Conservation (phyloP, 257 asterid species). For the Salvia splendens region DNA sequence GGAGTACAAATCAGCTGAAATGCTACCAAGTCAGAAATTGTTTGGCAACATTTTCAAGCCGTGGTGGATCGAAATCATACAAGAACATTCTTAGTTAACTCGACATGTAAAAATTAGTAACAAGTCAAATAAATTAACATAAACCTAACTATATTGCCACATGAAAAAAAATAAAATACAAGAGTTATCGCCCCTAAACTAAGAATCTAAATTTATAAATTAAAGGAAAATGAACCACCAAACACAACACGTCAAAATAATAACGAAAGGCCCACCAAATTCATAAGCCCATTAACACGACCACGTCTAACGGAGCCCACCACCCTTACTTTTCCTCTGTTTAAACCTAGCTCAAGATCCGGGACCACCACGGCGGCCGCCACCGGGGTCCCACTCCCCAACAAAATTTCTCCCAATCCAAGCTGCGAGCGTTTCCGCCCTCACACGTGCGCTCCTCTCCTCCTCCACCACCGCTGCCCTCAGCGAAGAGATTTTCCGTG, state of each 20-base stretch:
- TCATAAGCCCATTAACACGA: constrained; percentile 40
- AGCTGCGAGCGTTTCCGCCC: constrained; percentile 25
- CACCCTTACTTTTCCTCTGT: constrained; percentile 29
- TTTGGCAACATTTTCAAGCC: background rate
- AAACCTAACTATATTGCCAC: background rate
- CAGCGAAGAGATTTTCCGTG: background rate
- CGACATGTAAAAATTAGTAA: too few species aligned
- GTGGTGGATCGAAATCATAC: background rate
- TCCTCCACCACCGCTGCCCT: constrained; percentile 3
- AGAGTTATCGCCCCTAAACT: constrained; percentile 20
- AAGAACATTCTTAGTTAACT: too few species aligned
- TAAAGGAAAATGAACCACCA: constrained; percentile 24
- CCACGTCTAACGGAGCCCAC: constrained; percentile 38
- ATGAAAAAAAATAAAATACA: background rate
- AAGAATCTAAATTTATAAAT: constrained; percentile 16
- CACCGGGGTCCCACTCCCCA: constrained; percentile 33
- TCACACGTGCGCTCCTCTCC: constrained; percentile 32
- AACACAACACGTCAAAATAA: constrained; percentile 12
- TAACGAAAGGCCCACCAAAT: constrained; percentile 38
- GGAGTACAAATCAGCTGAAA: background rate
- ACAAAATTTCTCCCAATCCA: constrained; percentile 17
- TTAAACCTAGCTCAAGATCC: constrained; percentile 33
- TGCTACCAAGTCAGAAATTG: background rate
- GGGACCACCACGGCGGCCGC: constrained; percentile 50
- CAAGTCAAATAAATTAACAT: too few species aligned